Percentiles rank a stretch among this genome's conserved stretches.
Conservation (phyloP, 78 protist species). For the Fonticula alba region DNA sequence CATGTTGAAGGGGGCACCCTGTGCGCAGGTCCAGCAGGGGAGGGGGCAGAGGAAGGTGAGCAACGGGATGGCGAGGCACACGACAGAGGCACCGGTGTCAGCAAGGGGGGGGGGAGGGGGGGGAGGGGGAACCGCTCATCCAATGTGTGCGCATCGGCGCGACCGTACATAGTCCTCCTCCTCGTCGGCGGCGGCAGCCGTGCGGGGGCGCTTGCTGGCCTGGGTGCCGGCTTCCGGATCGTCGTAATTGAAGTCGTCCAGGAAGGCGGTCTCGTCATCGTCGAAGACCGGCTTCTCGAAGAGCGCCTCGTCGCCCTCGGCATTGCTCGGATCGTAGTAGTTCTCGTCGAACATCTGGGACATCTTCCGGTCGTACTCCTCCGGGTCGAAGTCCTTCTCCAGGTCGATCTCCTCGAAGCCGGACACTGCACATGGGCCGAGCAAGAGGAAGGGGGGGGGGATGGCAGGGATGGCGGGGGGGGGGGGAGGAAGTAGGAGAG, state of each 20-base stretch:
- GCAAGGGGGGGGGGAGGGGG: too few relatives aligned
- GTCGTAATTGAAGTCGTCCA: not conserved
- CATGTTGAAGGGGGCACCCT: too few relatives aligned
- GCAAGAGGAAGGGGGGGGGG: too few relatives aligned
- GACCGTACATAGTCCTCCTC: too few relatives aligned
- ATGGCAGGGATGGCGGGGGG: not conserved
- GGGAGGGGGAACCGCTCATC: too few relatives aligned
- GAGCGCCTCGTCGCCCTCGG: not conserved
- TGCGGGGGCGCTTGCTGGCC: not conserved
- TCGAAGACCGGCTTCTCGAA: not conserved
- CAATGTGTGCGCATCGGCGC: too few relatives aligned
- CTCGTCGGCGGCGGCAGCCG: too few relatives aligned
- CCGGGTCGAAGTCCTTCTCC: conserved; percentile 32
- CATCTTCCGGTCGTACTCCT: conserved; percentile 14
- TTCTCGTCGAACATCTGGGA: conserved; percentile 6
- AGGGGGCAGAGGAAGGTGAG: too few relatives aligned
- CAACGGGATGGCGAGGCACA: too few relatives aligned
- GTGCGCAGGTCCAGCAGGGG: too few relatives aligned
- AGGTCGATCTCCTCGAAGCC: conserved; percentile 6
- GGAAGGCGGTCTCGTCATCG: not conserved
- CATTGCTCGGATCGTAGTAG: conserved; percentile 12
- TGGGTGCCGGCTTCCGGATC: not conserved
- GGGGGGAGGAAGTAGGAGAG: too few relatives aligned
- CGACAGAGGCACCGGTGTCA: too few relatives aligned
- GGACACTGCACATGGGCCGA: not conserved